Conservation (phyloP, 192 early-diverging fungal species). For the Mycoemilia scoparia region DNA sequence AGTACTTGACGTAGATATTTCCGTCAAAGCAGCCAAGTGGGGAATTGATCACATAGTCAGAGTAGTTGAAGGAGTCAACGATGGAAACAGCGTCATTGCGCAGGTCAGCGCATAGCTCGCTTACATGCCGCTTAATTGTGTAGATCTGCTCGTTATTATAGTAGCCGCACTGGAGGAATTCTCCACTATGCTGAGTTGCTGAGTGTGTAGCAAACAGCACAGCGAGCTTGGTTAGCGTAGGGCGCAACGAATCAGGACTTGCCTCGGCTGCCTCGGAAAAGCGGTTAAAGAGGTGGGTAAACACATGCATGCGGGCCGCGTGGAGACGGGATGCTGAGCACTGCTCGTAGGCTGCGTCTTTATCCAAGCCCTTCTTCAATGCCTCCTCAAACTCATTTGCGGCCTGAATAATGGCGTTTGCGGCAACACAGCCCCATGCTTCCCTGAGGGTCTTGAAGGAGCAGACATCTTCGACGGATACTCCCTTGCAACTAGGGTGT, state of each 20-base stretch:
- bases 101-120: constrained; percentile 42
- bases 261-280: constrained; percentile 56
- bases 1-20: constrained; percentile 73
- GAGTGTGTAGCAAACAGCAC: constrained; percentile 68
- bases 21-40: constrained; percentile 76
- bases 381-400: constrained; percentile 57
- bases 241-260: constrained; percentile 38
- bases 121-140: constrained; percentile 44
- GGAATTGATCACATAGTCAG: constrained; percentile 77
- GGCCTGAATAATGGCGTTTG: constrained; percentile 65
- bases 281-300: constrained; percentile 67
- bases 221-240: constrained; percentile 51
- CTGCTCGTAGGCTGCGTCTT: constrained; percentile 71
- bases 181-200: constrained; percentile 60
- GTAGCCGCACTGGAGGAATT: constrained; percentile 76
- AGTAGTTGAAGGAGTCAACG: constrained; percentile 75
- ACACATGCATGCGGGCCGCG: constrained; percentile 72
- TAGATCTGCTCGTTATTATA: constrained; percentile 55
- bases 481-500: constrained; percentile 8
- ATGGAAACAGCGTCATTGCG: constrained; percentile 65
- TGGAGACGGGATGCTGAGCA: constrained; percentile 69
- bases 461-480: constrained; percentile 12
- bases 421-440: constrained; percentile 66
- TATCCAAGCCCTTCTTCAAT: constrained; percentile 40
- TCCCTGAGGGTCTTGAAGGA: constrained; percentile 46